Conservation (phyloP, 2,329 filamentous ascomycete genomes). For the Sordariomycetes sp. region DNA sequence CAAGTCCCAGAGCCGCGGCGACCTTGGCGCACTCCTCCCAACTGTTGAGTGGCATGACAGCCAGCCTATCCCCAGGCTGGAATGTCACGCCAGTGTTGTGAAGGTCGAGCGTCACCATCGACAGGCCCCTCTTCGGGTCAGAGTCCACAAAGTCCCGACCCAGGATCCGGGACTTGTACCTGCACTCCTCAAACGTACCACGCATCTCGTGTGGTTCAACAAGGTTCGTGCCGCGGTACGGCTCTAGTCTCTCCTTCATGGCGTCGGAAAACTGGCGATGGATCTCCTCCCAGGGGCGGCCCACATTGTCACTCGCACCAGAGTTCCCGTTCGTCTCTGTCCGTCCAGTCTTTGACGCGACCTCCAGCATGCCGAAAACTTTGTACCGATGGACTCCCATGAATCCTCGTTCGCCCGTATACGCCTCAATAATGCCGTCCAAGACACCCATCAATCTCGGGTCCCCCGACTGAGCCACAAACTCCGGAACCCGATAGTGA, state of each 20-base stretch:
- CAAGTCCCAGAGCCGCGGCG: constrained; percentile 34
- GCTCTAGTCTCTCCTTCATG: constrained; percentile 39
- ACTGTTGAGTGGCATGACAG: constrained; percentile 39
- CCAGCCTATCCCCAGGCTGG: constrained; percentile 36
- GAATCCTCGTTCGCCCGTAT: constrained; percentile 39
- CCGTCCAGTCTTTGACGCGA: constrained; percentile 37
- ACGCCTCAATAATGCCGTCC: constrained; percentile 40
- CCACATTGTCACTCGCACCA: constrained; percentile 24
- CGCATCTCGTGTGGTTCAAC: constrained; percentile 39
- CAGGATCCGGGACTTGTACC: constrained; percentile 31
- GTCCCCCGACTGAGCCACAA: constrained; percentile 34
- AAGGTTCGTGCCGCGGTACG: constrained; percentile 29
- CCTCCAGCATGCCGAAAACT: constrained; percentile 40
- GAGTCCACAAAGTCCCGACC: constrained; percentile 29
- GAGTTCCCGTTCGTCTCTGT: constrained; percentile 38
- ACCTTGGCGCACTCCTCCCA: constrained; percentile 43
- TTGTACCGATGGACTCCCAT: constrained; percentile 45
- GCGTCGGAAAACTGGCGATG: constrained; percentile 36
- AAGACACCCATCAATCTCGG: constrained; percentile 35
- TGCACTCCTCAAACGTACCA: constrained; percentile 39
- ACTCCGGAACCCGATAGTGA: constrained; percentile 38
- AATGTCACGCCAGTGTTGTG: constrained; percentile 39
- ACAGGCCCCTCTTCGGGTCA: constrained; percentile 30
- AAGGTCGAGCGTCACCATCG: constrained; percentile 35
- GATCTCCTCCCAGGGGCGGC: constrained; percentile 34